Base-by-base conservation (phyloP, 1,284 basidiomycete genomes). In the Anthracocystis panici-leucophaei region DNA sequence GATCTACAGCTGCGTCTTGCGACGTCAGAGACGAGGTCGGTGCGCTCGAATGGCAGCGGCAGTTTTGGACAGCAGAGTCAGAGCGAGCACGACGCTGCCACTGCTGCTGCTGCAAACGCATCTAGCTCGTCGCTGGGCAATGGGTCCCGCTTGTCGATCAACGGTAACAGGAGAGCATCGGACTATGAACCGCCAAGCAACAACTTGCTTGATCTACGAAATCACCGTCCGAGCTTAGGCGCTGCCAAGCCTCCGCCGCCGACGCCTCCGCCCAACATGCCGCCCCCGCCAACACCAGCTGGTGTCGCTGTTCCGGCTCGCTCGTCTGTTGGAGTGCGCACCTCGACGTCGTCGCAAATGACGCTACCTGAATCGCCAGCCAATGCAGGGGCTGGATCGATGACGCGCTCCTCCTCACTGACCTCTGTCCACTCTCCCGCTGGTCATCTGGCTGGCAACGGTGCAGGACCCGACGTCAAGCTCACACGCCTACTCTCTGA, bases 241-340 rank as follows among this genome's bases (percentile, higher is more conserved):
- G 23, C 56, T 14, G 88, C 90, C 78, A 95, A 95, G 84, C 89
- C 92, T 27, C 94, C 94, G 25, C 94, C 94, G 21, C 92, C 92
- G 0, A 93, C 92, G 0, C 94, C 94, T 1, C 93, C 94, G 23
- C 94, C 94, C 3, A 91, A 91, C 27, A 89, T 93, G 49, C 94
- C 94, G 8, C 93, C 92, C 10, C 94, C 94, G 5, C 79, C 81
- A 3, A 78, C 78, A 14, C 80, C 81, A 0, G 45, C 64, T 3
- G 61, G 57, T 23, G 59, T n/a, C 2, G 14, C 60, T 8, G 20
- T 29, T 10, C 52, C 61, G 33, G 52, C 65, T 46, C 63, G 72
- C 5, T 44, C 53, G 6, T 64, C 73, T 35, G 62, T 59, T 5
- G 78, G 79, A 5, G 41, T 66, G 12, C 73, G 81, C 10, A 74